Base-by-base conservation (phyloP, 2,329 filamentous ascomycete species). In the Incumbomyces lentus region DNA sequence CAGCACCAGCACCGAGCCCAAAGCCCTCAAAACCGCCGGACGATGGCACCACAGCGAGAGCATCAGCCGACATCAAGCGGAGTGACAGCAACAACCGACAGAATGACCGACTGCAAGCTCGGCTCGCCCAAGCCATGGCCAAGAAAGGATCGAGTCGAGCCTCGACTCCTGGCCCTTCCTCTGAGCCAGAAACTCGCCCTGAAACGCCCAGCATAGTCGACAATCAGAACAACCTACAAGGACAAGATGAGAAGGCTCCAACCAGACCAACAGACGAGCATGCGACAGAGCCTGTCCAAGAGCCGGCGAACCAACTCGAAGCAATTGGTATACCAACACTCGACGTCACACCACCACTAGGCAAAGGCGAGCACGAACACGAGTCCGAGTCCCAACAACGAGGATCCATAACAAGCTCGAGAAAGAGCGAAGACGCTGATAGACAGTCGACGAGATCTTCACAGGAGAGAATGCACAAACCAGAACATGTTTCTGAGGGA, bases 41-140 rank as follows among this genome's bases (percentile, higher is more conserved):
- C 5, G 33, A 44, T 17, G 32, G 44, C 53, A n/a, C 48, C 55
- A 48, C 57, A 43, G 64, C 60, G 37, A 49, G 50, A 49, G 50
- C 55, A 37, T 54, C 59, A 18, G 40, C 53, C 13, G 72, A 62
- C 50, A 65, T 74, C 46, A 80, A 82, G 42, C 76, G 82, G 59
- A 78, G 72, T 53, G 75, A 82, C 17, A 83, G 83, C 4, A 78
- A 75, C 35, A 78, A 73, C 52, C 76, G 79, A 54, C 70, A 76
- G 50, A 92, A 87, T 65, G 88, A 93, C 57, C 79, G 88, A 44
- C 71, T 98, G 36, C 89, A 95, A 61, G 89, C 95, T 62, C 78
- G 88, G 51, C 73, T 98, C 50, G 90, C 90, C 26, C 86, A 86
- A 60, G 92, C 89, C 26, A 79, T 95, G 58, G 86, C 82, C 2